Base-by-base conservation (phyloP, 2,329 filamentous ascomycete species). In the Calonectria leucothoes region DNA sequence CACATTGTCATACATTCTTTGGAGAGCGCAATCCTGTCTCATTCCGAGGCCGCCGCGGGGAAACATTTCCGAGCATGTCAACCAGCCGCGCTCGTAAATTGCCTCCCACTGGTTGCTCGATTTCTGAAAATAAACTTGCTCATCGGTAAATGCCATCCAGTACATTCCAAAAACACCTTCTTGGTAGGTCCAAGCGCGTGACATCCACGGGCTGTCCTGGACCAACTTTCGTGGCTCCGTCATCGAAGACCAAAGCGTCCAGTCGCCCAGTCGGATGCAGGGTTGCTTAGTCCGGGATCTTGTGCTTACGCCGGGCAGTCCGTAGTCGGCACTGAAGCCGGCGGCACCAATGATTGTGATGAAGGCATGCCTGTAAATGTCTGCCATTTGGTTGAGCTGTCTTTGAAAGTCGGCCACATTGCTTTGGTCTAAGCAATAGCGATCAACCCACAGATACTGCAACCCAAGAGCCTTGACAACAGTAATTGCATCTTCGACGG, bases 91-190 rank as follows among this genome's bases (percentile, higher is more conserved):
- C 29, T 70, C 71, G 33, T 7, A 11, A 45, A 70, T 1, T 27
- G 55, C 70, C 33, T 61, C 71, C 71, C 67, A 66, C n/a, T 73
- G 67, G 20, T 59, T 73, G 42, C 70, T 73, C 17, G 61, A 70
- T 20, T 55, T 39, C 33, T 73, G 71, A 35, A 73, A 73, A 31
- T 67, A 73, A 25, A 73, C 71, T 27, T 73, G 71, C 35, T 73
- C 71, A 29, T 73, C 71, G 27, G 71, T 73, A 31, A 73, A 73
- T 7, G 67, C 71, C 29, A 73, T 48, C 71, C 71, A 73, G 42
- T 70, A 67, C 63, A 51, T 63, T 3, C 67, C 70, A 8, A 73
- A 73, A 11, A 73, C 66, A 11, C 59, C 71, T 49, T 73, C 71
- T 20, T 73, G 71, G 7, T 67, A 66, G 14, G 71, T 73, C 71